phyloP scores from a whole-genome alignment of 2,329 filamentous ascomycete genomes.

The Leptodontidium sp. region DNA sequence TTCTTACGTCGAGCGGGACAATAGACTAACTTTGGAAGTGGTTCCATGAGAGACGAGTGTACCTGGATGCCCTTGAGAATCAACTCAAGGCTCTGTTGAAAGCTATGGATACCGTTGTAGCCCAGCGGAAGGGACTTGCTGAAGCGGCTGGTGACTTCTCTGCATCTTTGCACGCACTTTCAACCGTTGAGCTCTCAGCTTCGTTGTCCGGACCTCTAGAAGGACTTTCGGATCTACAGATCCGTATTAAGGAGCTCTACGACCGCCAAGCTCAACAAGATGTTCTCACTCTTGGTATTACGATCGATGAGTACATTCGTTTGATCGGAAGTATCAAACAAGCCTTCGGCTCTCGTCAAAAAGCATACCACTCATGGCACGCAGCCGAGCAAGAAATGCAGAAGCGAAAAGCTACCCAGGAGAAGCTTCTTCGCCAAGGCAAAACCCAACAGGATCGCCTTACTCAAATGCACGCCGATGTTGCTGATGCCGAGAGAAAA shows the following conservation, averaged over 20 bases:
- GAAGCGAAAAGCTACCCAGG: slow-evolving; percentile 88
- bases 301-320: slow-evolving; percentile 97
- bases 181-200: slow-evolving; percentile 90
- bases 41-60: slow-evolving; percentile 97
- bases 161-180: slow-evolving; percentile 88
- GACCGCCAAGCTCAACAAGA: slow-evolving; percentile 97
- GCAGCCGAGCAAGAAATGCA: slow-evolving; percentile 86
- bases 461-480: slow-evolving; percentile 90
- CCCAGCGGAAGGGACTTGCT: slow-evolving; percentile 89
- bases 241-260: slow-evolving; percentile 94
- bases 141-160: slow-evolving; percentile 95
- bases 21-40: slow-evolving; percentile 63
- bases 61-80: slow-evolving; percentile 91
- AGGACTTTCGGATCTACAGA: slow-evolving; percentile 89
- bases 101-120: slow-evolving; percentile 91
- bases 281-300: slow-evolving; percentile 93
- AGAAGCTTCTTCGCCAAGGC: slow-evolving; percentile 94
- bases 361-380: slow-evolving; percentile 96
- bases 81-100: slow-evolving; percentile 92
- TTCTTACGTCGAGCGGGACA: neutral
- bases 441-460: slow-evolving; percentile 95
- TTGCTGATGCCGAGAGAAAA: slow-evolving; percentile 92
- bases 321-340: slow-evolving; percentile 95
- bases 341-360: slow-evolving; percentile 90
- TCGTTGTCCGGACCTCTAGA: slow-evolving; percentile 88